phyloP scores from a whole-genome alignment of 179 eudicot species.

The Corrigiola litoralis region DNA sequence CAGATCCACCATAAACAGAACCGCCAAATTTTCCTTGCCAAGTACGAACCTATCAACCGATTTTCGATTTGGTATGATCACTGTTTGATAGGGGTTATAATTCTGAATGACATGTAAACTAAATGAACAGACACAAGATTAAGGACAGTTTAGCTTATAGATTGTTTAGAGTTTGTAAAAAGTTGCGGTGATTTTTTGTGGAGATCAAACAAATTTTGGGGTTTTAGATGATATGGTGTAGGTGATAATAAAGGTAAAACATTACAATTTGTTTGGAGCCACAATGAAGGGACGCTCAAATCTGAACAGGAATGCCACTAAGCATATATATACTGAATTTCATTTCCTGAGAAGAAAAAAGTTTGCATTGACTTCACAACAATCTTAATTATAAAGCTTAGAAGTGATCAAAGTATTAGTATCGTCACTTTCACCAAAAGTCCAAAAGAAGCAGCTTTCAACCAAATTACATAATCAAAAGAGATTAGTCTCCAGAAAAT shows the following conservation, averaged over 20 bases:
- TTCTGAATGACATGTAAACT: constrained; percentile 6
- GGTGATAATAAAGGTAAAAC: background rate
- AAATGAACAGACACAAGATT: background rate
- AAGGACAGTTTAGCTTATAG: background rate
- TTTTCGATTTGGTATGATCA: constrained; percentile 1
- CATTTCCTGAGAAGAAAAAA: background rate
- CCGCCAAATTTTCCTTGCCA: background rate
- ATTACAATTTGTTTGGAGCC: constrained; percentile 17
- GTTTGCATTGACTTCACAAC: constrained; percentile 20
- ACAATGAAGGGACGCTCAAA: constrained; percentile 30
- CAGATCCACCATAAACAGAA: constrained; percentile 11
- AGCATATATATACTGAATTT: constrained; percentile 18
- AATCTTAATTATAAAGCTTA: background rate
- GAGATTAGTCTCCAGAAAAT: background rate
- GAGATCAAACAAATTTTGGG: constrained; percentile 6
- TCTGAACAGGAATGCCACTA: constrained; percentile 16
- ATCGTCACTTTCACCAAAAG: constrained; percentile 19
- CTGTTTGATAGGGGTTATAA: background rate
- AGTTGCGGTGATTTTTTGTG: background rate
- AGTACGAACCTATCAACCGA: constrained; percentile 1
- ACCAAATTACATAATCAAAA: background rate
- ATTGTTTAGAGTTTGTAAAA: background rate
- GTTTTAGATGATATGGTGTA: constrained; percentile 8
- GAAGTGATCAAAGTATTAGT: constrained; percentile 22
- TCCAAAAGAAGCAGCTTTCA: constrained; percentile 23